Conservation (phyloP, 148 eudicot genomes). For the Cornus controversa region DNA sequence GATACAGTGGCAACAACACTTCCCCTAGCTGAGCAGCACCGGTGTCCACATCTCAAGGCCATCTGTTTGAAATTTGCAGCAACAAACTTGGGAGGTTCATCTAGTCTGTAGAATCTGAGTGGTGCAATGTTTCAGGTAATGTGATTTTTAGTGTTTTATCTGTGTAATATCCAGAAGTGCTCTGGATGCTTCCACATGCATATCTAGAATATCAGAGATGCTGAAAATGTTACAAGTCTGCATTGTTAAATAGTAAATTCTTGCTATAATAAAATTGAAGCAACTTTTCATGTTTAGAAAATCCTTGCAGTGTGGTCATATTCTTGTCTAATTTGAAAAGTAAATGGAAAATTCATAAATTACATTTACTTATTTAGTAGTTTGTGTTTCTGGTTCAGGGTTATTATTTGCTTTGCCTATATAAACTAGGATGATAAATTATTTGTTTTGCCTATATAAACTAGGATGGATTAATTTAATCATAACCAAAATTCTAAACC, state of each 20-base stretch:
- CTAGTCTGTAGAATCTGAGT: constrained; percentile 48
- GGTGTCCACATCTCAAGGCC: constrained; percentile 69
- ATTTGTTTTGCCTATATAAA: no score
- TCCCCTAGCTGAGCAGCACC: constrained; percentile 89
- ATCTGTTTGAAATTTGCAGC: constrained; percentile 88
- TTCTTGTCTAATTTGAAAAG: no score
- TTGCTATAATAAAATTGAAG: neutral
- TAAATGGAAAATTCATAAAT: no score
- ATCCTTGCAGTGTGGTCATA: neutral
- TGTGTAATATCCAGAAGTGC: constrained; percentile 10
- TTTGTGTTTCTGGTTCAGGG: no score
- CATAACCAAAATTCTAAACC: no score
- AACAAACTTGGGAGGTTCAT: constrained; percentile 97
- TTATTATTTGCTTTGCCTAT: no score
- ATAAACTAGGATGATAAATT: no score
- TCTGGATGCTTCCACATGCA: constrained; percentile 7
- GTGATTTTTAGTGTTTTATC: constrained; percentile 30
- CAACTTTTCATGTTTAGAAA: neutral
- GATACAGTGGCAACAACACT: constrained; percentile 85
- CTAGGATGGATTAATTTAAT: no score
- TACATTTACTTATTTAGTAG: no score
- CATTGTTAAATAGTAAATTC: neutral
- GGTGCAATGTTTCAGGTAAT: constrained; percentile 51
- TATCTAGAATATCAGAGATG: neutral
- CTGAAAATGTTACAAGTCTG: neutral